Evolutionary conservation across 192 early-diverging fungal species (phyloP), one percentile per base, ranked within the genome.

Genomic region (Spizellomyces sp.): DNA sequence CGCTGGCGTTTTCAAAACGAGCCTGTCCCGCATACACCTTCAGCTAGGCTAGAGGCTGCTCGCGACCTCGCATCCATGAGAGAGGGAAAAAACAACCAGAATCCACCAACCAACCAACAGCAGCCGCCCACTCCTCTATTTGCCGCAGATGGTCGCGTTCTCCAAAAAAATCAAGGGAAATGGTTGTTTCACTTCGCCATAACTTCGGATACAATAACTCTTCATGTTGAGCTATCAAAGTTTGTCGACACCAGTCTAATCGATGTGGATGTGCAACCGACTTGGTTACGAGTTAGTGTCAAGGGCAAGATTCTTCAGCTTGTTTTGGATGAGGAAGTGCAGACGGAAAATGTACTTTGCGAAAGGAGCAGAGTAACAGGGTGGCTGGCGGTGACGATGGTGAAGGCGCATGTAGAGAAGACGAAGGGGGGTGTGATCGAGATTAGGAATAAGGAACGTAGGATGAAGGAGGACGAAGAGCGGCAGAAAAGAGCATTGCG

Each of bases 121-220:
- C 15, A 43, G 43, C 44, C 70, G 65, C 48, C 58, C 15, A 19
- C 45, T 36, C 66, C 74, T 7, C 43, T 75, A 0, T 41, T 59
- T 56, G 73, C 57, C 3, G 41, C 70, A 44, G 82, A 85, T 63
- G 86, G 86, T 9, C 76, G 81, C 44, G 70, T 83, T 0, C 66
- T 86, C 4, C 87, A 85, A 68, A 74, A 69, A 54, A 88, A 88
- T 69, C 77, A 88, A 64, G 85, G 85, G 6, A 86, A 83, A 64
- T 87, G 81, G 79, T 3, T 19, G 6, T 85, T 78, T 57, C 10
- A 43, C 7, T 83, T 83, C 54, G 56, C 36, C 36, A 61, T 55
- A 5, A 79, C 76, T 0, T 17, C 48, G 7, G 45, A 65, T 10
- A 66, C 71, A n/a, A 59, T 83, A 55, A 63, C 58, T 10, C 66